Evolutionary conservation across 768 basidiomycete species (phyloP), one percentile per base, ranked within the genome.

Genomic region (Suillus subalutaceus): DNA sequence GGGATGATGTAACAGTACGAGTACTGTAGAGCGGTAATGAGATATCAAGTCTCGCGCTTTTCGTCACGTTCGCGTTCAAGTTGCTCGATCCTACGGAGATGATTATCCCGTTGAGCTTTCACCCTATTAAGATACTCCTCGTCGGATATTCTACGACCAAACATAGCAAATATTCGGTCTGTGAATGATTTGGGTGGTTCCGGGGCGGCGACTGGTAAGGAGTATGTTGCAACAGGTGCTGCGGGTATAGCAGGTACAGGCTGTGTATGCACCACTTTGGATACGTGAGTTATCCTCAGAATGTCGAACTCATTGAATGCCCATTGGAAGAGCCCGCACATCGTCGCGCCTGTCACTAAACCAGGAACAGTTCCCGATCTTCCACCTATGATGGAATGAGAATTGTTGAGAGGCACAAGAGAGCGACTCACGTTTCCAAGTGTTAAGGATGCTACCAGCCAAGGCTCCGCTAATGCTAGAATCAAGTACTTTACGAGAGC

Each of bases 381-480:
- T 2, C 93, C 92, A 64, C 88, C 93, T 96, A 68, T 26, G 58
- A 55, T 4, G 60, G 32, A 26, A 55, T 23, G 12, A 44, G 7
- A 67, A 43, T n/a, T 61, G 5, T 9, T 55, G 38, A 37, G 72
- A 44, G 56, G 8, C 9, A 67, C 23, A 20, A 56, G 26, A 60
- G 41, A 56, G 26, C 48, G 12, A 80, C 89, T 66, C 71, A 93
- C 93, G 83, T 75, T 81, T 87, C 84, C 86, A 76, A 77, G 84
- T 60, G 82, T 83, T 83, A 50, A 86, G 74, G 12, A 88, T 67
- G 2, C 87, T 88, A 53, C 91, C 94, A 0, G 90, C 81, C 6
- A 89, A 68, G 6, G 85, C 86, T 20, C 94, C 94, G 67, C 92
- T 91, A 20, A 91, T 32, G n/a, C 84, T 85, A 18, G 87, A 90